phyloP scores from a whole-genome alignment of 352 stramenopile genomes.

The Globisporangium echinulatum region DNA sequence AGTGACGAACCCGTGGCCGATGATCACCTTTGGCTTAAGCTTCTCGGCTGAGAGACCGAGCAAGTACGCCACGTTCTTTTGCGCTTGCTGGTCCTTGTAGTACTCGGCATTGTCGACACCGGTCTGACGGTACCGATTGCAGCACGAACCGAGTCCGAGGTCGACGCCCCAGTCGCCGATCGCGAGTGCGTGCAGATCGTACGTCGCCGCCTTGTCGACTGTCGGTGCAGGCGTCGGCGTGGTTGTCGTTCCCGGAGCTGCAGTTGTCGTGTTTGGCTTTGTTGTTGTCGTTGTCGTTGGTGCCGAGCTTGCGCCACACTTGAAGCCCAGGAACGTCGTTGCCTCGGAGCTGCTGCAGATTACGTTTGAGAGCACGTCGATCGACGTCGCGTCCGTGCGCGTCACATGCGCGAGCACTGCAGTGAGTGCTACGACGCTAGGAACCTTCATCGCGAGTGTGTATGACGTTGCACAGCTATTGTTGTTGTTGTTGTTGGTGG shows the following conservation, averaged over 20 bases:
- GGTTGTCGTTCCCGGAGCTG: slow-evolving; percentile 4
- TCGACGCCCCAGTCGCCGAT: slow-evolving; percentile 71
- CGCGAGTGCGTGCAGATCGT: slow-evolving; percentile 51
- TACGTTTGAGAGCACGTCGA: slow-evolving; percentile 33
- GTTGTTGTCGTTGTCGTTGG: slow-evolving; percentile 2
- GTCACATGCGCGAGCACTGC: slow-evolving; percentile 6
- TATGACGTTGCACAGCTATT: background rate
- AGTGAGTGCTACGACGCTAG: background rate
- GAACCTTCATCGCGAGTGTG: slow-evolving; percentile 5
- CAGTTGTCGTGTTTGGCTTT: background rate
- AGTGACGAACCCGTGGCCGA: slow-evolving; percentile 41
- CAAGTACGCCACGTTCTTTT: slow-evolving; percentile 55
- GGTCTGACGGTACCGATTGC: slow-evolving; percentile 61
- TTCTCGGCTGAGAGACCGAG: slow-evolving; percentile 51
- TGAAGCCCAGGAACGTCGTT: slow-evolving; percentile 37
- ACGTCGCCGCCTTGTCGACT: slow-evolving; percentile 33
- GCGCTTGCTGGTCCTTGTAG: slow-evolving; percentile 69
- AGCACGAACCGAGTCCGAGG: slow-evolving; percentile 58
- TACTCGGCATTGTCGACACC: slow-evolving; percentile 47
- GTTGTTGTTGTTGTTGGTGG: background rate
- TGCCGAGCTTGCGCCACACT: slow-evolving; percentile 17
- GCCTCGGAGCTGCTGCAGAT: slow-evolving; percentile 33
- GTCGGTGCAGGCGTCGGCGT: slow-evolving; percentile 13
- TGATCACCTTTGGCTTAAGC: slow-evolving; percentile 53
- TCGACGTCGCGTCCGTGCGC: background rate